Percentiles rank a stretch among this genome's conserved stretches.
Evolutionary conservation across 2,329 filamentous ascomycete species (phyloP).

Genomic region (Pyricularia sp.): DNA sequence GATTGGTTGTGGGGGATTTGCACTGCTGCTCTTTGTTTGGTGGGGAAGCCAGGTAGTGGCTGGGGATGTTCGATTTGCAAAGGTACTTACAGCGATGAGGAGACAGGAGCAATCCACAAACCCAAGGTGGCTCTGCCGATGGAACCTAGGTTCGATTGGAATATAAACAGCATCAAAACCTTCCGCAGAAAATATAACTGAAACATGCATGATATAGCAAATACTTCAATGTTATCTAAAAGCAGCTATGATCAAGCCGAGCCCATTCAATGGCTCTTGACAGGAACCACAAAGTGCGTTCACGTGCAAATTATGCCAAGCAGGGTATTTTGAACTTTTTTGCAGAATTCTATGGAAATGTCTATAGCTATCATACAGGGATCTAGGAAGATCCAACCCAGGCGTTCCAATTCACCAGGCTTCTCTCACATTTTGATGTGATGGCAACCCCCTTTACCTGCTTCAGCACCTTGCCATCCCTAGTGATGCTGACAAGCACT

Average conservation of each 20-base stretch:
- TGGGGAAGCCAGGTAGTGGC: not conserved
- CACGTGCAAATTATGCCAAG: too few species aligned
- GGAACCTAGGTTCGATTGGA: too few species aligned
- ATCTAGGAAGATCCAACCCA: not conserved
- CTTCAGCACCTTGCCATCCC: not conserved
- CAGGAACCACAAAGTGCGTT: too few species aligned
- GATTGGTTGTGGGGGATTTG: not conserved
- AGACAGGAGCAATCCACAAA: not conserved
- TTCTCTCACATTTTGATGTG: not conserved
- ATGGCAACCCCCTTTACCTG: constrained; percentile 1
- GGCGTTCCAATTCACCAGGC: constrained; percentile 4
- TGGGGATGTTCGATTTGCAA: too few species aligned
- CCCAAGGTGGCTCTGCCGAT: too few species aligned
- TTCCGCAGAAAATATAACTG: too few species aligned
- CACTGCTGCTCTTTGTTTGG: not conserved
- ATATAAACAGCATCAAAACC: too few species aligned
- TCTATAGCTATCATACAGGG: constrained; percentile 13
- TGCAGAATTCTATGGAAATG: not conserved
- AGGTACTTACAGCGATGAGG: too few species aligned
- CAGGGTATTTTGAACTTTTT: not conserved
- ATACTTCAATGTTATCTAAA: too few species aligned
- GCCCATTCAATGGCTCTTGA: too few species aligned
- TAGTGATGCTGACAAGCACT: not conserved
- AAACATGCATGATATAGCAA: too few species aligned
- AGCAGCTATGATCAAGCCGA: too few species aligned